Conservation (phyloP, 2,329 filamentous ascomycete genomes). For the Eutypella sp. region DNA sequence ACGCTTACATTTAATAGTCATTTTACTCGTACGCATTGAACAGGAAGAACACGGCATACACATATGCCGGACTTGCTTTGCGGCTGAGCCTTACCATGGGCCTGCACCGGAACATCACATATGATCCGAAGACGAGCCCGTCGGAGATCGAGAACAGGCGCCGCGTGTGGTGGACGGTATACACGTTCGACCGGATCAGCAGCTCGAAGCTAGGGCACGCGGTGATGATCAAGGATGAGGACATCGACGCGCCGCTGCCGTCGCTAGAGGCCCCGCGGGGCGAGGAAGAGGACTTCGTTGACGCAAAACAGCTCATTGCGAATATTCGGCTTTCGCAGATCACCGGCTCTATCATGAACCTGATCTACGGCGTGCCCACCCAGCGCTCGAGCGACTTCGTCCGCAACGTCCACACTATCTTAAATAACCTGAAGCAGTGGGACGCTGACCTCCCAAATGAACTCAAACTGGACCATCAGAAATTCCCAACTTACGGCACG, state of each 20-base stretch:
- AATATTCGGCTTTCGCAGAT: conserved; percentile 29
- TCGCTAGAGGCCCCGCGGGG: conserved; percentile 15
- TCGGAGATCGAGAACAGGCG: conserved; percentile 24
- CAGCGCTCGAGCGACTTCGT: conserved; percentile 8
- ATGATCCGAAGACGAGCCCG: conserved; percentile 25
- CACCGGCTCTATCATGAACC: conserved; percentile 12
- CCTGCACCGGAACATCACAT: conserved; percentile 32
- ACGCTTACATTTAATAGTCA: conserved; percentile 18
- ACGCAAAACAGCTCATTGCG: conserved; percentile 15
- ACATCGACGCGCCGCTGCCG: conserved; percentile 33
- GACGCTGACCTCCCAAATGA: conserved; percentile 28
- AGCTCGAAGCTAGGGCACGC: conserved; percentile 38
- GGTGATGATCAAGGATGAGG: conserved; percentile 36
- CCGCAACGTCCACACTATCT: conserved; percentile 21
- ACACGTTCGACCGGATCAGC: conserved; percentile 33
- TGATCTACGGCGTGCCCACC: conserved; percentile 9
- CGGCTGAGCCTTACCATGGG: conserved; percentile 31
- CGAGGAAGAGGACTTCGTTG: conserved; percentile 13
- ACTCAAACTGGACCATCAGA: conserved; percentile 22
- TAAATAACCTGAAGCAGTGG: conserved; percentile 32
- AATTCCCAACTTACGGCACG: conserved; percentile 11
- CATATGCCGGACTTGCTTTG: conserved; percentile 32
- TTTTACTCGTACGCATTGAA: conserved; percentile 35
- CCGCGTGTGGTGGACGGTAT: conserved; percentile 30
- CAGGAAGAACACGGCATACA: conserved; percentile 33